Percentiles rank a stretch among this genome's conserved stretches.
Evolutionary conservation across 1,284 basidiomycete genomes (phyloP).

Genomic region (Neonothopanus nambi): DNA sequence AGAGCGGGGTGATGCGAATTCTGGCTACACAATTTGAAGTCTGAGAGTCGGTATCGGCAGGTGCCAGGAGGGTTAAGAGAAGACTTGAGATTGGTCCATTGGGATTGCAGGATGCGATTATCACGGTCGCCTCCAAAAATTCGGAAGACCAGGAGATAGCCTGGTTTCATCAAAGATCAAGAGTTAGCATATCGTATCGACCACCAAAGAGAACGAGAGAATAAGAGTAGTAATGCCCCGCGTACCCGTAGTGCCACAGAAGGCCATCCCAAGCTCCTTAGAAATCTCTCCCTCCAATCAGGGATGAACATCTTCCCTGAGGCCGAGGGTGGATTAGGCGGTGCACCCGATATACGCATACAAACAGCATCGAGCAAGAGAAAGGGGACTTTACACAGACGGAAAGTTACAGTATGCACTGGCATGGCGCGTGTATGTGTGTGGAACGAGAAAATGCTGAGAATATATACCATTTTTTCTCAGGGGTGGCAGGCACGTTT

Average conservation of each 20-base stretch:
- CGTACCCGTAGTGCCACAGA: constrained; percentile 27
- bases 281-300: constrained; percentile 33
- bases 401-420: too few species aligned
- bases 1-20: constrained; percentile 30
- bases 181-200: not conserved
- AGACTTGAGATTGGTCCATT: constrained; percentile 19
- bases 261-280: constrained; percentile 28
- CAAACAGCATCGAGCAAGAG: constrained; percentile 14
- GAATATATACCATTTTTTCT: too few species aligned
- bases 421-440: too few species aligned
- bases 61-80: constrained; percentile 19
- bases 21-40: constrained; percentile 11
- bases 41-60: constrained; percentile 13
- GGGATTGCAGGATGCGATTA: constrained; percentile 21
- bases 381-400: constrained; percentile 11
- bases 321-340: constrained; percentile 30
- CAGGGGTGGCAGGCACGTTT: too few species aligned
- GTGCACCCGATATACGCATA: constrained; percentile 26
- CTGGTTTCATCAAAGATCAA: constrained; percentile 15
- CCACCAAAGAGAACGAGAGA: not conserved
- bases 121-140: constrained; percentile 22
- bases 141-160: constrained; percentile 28
- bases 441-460: too few species aligned
- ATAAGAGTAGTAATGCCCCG: too few species aligned
- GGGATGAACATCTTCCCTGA: constrained; percentile 27